Percentiles rank a stretch among this genome's conserved stretches.
These are phyloP conservation scores for Cyanidiococcus yangmingshanensis DNA, from an alignment of 23 red algal species.

Conservation along the genomic window DNA sequence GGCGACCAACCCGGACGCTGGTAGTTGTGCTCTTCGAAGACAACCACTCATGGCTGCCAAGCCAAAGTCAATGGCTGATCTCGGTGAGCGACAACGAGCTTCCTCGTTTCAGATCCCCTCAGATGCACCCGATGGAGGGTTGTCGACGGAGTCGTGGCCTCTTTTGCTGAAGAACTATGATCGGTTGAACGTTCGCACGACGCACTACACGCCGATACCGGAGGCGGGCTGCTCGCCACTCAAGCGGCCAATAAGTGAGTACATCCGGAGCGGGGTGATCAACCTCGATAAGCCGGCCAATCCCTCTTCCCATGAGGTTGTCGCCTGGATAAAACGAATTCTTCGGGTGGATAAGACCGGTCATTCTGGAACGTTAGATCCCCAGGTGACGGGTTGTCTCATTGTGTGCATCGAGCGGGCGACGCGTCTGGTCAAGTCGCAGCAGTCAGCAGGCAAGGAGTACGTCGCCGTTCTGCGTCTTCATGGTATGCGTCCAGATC, in stretches of 20 bases:
- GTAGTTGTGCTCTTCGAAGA: too few species aligned
- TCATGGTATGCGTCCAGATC: slow-evolving; percentile 55
- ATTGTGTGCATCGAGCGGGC: slow-evolving; percentile 96
- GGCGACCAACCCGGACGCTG: too few species aligned
- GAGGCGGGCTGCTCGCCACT: slow-evolving; percentile 54
- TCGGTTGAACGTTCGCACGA: slow-evolving; percentile 70
- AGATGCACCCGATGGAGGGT: not conserved
- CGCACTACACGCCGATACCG: slow-evolving; percentile 92
- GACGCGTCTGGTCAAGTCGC: slow-evolving; percentile 90
- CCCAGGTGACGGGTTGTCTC: slow-evolving; percentile 94
- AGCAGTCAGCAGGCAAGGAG: slow-evolving; percentile 92
- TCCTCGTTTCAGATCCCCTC: not conserved
- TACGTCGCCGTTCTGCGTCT: slow-evolving; percentile 83
- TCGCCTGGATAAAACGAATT: slow-evolving; percentile 97
- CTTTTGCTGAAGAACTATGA: slow-evolving; percentile 96
- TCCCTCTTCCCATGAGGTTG: slow-evolving; percentile 95
- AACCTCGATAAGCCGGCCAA: slow-evolving; percentile 96
- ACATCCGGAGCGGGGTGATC: slow-evolving; percentile 84
- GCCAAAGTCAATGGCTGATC: not conserved
- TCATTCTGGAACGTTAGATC: slow-evolving; percentile 91
- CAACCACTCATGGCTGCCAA: too few species aligned
- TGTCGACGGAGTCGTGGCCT: slow-evolving; percentile 41
- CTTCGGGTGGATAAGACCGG: slow-evolving; percentile 88
- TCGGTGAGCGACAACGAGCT: not conserved
- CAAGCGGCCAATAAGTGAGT: slow-evolving; percentile 69